Conservation (phyloP, 2,329 filamentous ascomycete species). For the Fusarium veterinarium region DNA sequence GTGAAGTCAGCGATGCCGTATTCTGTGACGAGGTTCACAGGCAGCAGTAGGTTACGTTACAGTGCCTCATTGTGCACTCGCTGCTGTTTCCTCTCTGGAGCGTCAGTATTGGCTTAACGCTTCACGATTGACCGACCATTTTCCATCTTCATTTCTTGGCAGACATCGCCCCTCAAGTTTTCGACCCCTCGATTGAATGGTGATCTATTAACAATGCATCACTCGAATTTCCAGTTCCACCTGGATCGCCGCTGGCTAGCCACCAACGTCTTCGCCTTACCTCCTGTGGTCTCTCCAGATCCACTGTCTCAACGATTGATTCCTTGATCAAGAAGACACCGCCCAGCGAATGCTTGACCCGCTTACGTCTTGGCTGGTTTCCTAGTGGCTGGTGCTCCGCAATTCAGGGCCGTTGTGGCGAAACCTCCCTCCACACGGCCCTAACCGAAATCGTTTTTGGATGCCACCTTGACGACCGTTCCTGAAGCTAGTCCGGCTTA, state of each 20-base stretch:
- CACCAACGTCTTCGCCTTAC: background rate
- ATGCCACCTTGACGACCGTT: background rate
- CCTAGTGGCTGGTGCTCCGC: background rate
- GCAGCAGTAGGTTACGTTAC: background rate
- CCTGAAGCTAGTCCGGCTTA: background rate
- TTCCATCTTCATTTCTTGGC: background rate
- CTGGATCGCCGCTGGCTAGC: rapidly evolving
- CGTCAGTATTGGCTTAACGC: background rate
- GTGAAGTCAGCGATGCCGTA: background rate
- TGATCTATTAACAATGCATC: rapidly evolving
- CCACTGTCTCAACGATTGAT: rapidly evolving
- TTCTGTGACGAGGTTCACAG: rapidly evolving
- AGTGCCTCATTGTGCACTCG: background rate
- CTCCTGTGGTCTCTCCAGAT: rapidly evolving
- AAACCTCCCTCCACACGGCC: background rate
- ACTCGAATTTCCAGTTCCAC: background rate
- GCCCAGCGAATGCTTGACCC: no score
- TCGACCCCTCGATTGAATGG: no score
- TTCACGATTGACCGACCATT: background rate
- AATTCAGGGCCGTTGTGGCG: background rate
- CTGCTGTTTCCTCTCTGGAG: background rate
- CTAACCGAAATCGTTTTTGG: background rate
- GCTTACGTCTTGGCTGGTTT: no score
- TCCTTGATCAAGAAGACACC: rapidly evolving
- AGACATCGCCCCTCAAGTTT: background rate